Conservation (phyloP, 306 rosid genomes). For the Vachellia pachyceras region DNA sequence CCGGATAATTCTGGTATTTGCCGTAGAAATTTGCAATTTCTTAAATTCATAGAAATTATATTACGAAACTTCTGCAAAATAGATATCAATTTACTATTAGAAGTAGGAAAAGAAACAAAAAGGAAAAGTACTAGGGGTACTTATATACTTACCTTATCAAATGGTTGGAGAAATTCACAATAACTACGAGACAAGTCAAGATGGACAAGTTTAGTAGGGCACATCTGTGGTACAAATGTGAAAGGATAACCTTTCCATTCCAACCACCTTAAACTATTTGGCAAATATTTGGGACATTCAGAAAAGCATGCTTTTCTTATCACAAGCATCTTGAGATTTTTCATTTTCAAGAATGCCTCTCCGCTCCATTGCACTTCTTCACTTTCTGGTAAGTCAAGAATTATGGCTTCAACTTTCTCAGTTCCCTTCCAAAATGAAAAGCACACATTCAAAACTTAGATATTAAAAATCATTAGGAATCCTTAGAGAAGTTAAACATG, state of each 20-base stretch:
- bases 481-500: not conserved
- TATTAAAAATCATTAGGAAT: not conserved
- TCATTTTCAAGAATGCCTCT: not conserved
- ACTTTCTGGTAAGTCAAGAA: not conserved
- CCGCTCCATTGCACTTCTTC: not conserved
- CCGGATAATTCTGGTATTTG: not conserved
- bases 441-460: not conserved
- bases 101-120: not conserved
- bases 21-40: not conserved
- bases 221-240: not conserved
- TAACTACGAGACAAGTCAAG: not conserved
- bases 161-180: not conserved
- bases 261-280: conserved; percentile 12
- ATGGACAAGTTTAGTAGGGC: not conserved
- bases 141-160: not conserved
- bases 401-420: not conserved
- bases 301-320: not conserved
- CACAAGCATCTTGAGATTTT: not conserved
- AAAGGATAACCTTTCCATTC: not conserved
- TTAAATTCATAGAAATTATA: not conserved
- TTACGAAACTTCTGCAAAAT: not conserved
- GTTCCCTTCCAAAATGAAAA: conserved; percentile 8
- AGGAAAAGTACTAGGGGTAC: not conserved
- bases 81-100: no score
- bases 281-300: not conserved